These are phyloP conservation scores for Nakazawaea siamensis DNA, from an alignment of 805 yeast species.

Conservation along the genomic window DNA sequence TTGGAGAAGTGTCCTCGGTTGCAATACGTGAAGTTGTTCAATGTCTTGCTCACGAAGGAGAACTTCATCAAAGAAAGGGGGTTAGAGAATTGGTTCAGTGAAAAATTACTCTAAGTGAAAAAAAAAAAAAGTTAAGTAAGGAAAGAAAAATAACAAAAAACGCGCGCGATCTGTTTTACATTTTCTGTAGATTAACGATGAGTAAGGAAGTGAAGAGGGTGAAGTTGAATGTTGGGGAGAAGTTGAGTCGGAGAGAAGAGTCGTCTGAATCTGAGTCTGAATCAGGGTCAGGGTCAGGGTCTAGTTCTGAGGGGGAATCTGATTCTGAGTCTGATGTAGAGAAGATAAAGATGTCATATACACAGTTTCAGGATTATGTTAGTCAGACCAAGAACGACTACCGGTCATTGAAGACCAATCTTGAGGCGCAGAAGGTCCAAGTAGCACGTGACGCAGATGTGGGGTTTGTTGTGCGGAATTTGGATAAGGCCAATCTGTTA, in stretches of 20 bases:
- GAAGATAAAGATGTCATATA: slow-evolving; percentile 9
- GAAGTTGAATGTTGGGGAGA: neutral
- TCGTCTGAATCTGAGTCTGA: neutral
- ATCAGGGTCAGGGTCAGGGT: slow-evolving; percentile 3
- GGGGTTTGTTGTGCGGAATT: slow-evolving; percentile 32
- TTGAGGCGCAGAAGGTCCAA: slow-evolving; percentile 31
- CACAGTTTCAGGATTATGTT: slow-evolving; percentile 10
- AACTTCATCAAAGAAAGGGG: slow-evolving; percentile 14
- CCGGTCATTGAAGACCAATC: slow-evolving; percentile 3
- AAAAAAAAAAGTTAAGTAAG: neutral
- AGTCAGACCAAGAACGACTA: slow-evolving; percentile 6
- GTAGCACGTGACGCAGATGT: slow-evolving; percentile 56
- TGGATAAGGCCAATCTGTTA: slow-evolving; percentile 36
- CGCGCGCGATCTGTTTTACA: no score
- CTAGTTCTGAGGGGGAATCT: slow-evolving; percentile 5
- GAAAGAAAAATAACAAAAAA: neutral
- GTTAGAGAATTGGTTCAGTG: slow-evolving; percentile 18
- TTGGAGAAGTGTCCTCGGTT: slow-evolving; percentile 3
- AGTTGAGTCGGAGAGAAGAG: neutral
- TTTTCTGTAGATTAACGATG: no score
- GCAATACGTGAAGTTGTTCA: slow-evolving; percentile 14
- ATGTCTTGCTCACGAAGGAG: slow-evolving; percentile 12
- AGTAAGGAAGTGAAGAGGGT: neutral
- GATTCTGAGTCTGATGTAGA: slow-evolving; percentile 6
- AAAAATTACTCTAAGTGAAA: slow-evolving; percentile 10